Conservation (phyloP, 1,284 basidiomycete genomes). For the Cutaneotrichosporon cavernicola region DNA sequence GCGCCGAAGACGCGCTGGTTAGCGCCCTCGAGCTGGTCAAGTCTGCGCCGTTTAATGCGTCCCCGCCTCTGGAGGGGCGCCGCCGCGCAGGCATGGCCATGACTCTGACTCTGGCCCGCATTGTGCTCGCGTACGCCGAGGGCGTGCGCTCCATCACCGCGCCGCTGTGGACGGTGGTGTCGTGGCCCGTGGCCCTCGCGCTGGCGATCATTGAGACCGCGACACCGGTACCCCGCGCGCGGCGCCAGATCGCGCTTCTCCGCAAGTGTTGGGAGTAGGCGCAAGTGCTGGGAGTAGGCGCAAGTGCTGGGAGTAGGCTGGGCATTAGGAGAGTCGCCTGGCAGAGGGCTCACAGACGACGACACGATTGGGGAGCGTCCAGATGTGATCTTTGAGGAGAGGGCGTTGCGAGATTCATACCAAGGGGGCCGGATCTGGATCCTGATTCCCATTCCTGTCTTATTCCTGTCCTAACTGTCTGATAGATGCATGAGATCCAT, state of each 20-base stretch:
- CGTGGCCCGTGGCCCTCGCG: slow-evolving; percentile 19
- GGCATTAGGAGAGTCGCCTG: no score
- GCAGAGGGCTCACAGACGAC: no score
- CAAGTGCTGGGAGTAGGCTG: neutral
- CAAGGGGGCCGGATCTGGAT: no score
- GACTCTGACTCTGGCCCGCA: slow-evolving; percentile 1
- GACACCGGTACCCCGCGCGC: neutral
- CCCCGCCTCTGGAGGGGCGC: slow-evolving; percentile 48
- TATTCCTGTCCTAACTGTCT: neutral
- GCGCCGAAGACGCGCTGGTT: slow-evolving; percentile 80
- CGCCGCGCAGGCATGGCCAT: neutral
- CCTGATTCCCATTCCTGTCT: no score
- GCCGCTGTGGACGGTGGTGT: slow-evolving; percentile 15
- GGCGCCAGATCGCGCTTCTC: neutral
- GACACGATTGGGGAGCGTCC: no score
- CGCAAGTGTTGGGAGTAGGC: no score
- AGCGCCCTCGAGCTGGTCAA: slow-evolving; percentile 52
- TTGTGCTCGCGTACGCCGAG: slow-evolving; percentile 9
- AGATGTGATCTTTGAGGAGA: no score
- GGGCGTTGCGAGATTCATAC: no score
- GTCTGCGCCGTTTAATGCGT: slow-evolving; percentile 42
- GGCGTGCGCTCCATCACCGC: slow-evolving; percentile 8
- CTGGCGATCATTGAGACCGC: slow-evolving; percentile 9
- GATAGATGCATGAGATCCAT: neutral
- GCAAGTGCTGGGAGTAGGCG: slow-evolving; percentile 8